Conservation (phyloP, 345 rosid species). For the Sisymbrium altissimum region DNA sequence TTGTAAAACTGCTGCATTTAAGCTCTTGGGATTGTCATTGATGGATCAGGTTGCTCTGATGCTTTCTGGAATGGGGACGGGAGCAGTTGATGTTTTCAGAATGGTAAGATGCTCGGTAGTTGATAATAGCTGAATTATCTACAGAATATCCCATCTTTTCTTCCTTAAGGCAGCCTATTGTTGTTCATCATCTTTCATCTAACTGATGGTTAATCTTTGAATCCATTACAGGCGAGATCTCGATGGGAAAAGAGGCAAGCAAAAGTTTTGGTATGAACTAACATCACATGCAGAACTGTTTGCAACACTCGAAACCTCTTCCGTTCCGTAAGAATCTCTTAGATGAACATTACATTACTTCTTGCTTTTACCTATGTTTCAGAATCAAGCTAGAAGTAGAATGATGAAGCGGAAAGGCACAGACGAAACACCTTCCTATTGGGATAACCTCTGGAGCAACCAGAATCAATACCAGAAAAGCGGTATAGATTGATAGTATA, state of each 20-base stretch:
- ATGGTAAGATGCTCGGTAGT: constrained; percentile 46
- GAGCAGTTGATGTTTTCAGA: constrained; percentile 69
- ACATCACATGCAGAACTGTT: not conserved
- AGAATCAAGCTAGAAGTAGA: constrained; percentile 73
- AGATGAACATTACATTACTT: not conserved
- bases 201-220: constrained; percentile 3
- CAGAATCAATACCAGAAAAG: constrained; percentile 52
- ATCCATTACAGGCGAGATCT: constrained; percentile 64
- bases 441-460: constrained; percentile 72
- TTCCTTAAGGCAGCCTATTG: not conserved
- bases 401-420: constrained; percentile 60
- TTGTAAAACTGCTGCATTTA: not conserved
- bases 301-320: not conserved
- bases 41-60: constrained; percentile 76
- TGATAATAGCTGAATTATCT: not conserved
- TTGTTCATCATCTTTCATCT: not conserved
- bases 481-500: constrained; percentile 39
- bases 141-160: not conserved
- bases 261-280: constrained; percentile 71
- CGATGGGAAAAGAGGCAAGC: constrained; percentile 97
- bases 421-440: constrained; percentile 51
- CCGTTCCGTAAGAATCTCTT: not conserved
- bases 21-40: constrained; percentile 11
- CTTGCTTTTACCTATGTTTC: constrained; percentile 7
- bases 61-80: constrained; percentile 97